Percentiles rank a stretch among this genome's conserved stretches.
Conservation (phyloP, 768 basidiomycete genomes). For the Pulveroboletus sp. region DNA sequence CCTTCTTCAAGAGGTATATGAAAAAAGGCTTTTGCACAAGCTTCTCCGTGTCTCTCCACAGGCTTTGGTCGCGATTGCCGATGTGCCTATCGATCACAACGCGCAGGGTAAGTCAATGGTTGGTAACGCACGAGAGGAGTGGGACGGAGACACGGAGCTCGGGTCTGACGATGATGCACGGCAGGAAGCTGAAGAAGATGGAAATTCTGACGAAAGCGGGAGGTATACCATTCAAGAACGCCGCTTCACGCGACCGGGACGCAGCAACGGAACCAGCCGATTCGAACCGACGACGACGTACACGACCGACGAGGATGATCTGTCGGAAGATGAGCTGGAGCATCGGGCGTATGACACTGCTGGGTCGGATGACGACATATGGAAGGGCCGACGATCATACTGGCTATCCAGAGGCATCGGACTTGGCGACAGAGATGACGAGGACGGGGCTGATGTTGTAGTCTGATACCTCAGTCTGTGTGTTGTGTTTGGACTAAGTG, state of each 20-base stretch:
- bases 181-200: slow-evolving; percentile 3
- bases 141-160: slow-evolving; percentile 36
- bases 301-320: slow-evolving; percentile 43
- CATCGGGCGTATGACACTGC: slow-evolving; percentile 21
- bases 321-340: slow-evolving; percentile 28
- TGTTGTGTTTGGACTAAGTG: no score
- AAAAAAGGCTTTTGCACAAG: slow-evolving; percentile 53
- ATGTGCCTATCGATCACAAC: slow-evolving; percentile 16
- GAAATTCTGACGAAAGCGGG: slow-evolving; percentile 49
- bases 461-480: not conserved
- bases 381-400: slow-evolving; percentile 40
- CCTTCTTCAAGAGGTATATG: slow-evolving; percentile 65
- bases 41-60: slow-evolving; percentile 42
- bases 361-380: slow-evolving; percentile 24
- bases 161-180: slow-evolving; percentile 21
- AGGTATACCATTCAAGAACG: slow-evolving; percentile 51
- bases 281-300: slow-evolving; percentile 42
- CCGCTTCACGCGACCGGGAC: slow-evolving; percentile 29
- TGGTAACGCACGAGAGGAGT: slow-evolving; percentile 33
- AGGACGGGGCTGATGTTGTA: slow-evolving; percentile 1
- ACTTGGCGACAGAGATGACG: slow-evolving; percentile 20
- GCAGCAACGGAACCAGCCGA: slow-evolving; percentile 34
- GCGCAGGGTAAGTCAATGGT: slow-evolving; percentile 7
- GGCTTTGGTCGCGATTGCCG: slow-evolving; percentile 15
- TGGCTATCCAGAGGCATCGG: slow-evolving; percentile 55